Evolutionary conservation across 805 yeast species (phyloP), one percentile per base, ranked within the genome.

Genomic region (Starmerella riodocensis): DNA sequence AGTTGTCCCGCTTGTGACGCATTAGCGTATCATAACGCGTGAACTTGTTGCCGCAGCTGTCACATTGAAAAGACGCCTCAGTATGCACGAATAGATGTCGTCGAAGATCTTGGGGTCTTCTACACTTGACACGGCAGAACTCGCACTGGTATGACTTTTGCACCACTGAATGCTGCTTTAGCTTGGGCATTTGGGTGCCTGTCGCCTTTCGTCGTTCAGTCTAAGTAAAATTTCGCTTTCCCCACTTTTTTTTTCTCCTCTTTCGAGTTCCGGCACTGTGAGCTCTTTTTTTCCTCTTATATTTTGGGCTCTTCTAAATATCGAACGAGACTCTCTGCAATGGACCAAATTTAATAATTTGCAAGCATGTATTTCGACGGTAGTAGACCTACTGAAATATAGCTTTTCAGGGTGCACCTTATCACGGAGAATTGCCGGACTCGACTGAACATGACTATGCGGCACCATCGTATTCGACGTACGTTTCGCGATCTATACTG

Each of bases 1-100:
- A 54, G 27, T 65, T 61, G 33, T 63, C 61, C 41, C 77, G 73
- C 32, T 64, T 61, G 53, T 81, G 93, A 45, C 93, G 64, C 3
- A 74, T 68, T 21, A 81, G 63, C 0, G 93, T 85, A 57, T 81
- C 93, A 1, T 76, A 74, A 25, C 93, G 61, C 1, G 88, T 81
- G 59, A 81, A 81, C 30, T 65, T 60, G 33, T 78, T 65, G 13
- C 70, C 69, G 59, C 93, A 81, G 34, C 63, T 62, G 16, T 59
- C 60, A 55, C 93, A 81, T 30, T 54, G 58, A 53, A 36, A 38
- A 16, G 40, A 33, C 9, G 42, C 40, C 20, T 36, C 88, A 0
- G 84, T 71, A 53, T 81, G 93, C 26, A 77, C 64, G 56, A 77
- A 77, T 41, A 70, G 71, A 52, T 81, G 93, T 38, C 93, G 66